These are phyloP conservation scores for Naganishia kalamii DNA, from an alignment of 768 basidiomycete species.

Conservation along the genomic window DNA sequence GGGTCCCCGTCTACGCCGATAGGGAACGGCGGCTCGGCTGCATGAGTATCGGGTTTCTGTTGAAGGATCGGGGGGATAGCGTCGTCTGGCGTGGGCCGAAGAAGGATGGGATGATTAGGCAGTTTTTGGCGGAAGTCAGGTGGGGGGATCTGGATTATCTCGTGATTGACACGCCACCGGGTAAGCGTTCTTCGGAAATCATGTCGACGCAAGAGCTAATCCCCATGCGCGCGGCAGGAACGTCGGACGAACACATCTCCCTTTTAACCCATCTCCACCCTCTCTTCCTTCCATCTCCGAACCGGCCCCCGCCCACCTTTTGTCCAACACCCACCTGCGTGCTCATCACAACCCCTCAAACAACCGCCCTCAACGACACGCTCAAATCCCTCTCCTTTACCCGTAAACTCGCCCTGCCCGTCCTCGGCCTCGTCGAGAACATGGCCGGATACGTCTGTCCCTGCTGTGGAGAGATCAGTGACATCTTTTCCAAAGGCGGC, in stretches of 20 bases:
- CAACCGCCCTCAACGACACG: constrained; percentile 87
- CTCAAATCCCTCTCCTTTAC: constrained; percentile 96
- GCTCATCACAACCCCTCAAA: constrained; percentile 95
- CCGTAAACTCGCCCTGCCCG: constrained; percentile 72
- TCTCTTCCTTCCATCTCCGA: constrained; percentile 51
- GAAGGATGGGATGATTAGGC: constrained; percentile 96
- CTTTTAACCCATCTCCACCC: constrained; percentile 88
- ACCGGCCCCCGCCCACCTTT: constrained; percentile 27
- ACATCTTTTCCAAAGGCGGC: constrained; percentile 89
- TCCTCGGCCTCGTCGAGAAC: constrained; percentile 91
- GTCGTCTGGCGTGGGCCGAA: constrained; percentile 98
- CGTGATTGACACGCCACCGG: constrained; percentile 92
- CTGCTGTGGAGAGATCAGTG: constrained; percentile 90
- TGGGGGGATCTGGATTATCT: constrained; percentile 93
- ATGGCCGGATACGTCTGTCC: constrained; percentile 99
- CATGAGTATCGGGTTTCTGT: constrained; percentile 94
- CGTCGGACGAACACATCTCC: constrained; percentile 96
- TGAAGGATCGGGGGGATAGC: constrained; percentile 82
- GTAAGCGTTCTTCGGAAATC: constrained; percentile 56
- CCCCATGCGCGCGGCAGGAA: constrained; percentile 62
- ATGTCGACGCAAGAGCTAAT: no score
- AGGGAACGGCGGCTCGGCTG: constrained; percentile 68
- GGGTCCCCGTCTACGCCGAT: constrained; percentile 97
- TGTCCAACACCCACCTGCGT: constrained; percentile 65
- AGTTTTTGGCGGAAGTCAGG: constrained; percentile 87